A percentile compares a stretch with the other conserved stretches of the same genome.
These are phyloP conservation scores for Sporothrix brunneoviolacea DNA, from an alignment of 2,329 filamentous ascomycete species.

Conservation along the genomic window DNA sequence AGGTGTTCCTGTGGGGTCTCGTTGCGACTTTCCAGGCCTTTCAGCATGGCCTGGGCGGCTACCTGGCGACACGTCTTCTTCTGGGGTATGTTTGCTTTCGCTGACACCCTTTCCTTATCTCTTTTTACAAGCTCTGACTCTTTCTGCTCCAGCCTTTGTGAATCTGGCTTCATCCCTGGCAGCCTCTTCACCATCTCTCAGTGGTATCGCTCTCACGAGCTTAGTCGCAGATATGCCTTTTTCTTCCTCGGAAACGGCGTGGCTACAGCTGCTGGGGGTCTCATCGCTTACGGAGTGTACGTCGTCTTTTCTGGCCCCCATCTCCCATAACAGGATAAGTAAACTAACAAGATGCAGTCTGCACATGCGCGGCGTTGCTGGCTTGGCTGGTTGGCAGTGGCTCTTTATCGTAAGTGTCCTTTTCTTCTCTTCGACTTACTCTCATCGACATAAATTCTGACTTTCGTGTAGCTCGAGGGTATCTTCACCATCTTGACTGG, in stretches of 20 bases:
- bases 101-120: too few relatives aligned
- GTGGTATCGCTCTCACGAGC: constrained; percentile 49
- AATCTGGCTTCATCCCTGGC: constrained; percentile 51
- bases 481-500: constrained; percentile 42
- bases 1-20: constrained; percentile 46
- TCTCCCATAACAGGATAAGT: too few relatives aligned
- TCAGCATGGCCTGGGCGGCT: constrained; percentile 38
- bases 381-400: constrained; percentile 51
- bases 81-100: constrained; percentile 28
- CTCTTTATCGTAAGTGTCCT: constrained; percentile 32
- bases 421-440: neutral
- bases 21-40: constrained; percentile 51
- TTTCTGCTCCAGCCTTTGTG: constrained; percentile 37
- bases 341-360: constrained; percentile 24
- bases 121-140: too few relatives aligned
- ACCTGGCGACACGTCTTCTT: constrained; percentile 43
- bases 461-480: constrained; percentile 35
- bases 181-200: constrained; percentile 44
- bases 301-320: too few relatives aligned
- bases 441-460: neutral
- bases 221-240: constrained; percentile 44
- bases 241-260: constrained; percentile 52
- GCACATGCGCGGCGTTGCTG: constrained; percentile 41
- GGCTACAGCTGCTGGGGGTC: constrained; percentile 35
- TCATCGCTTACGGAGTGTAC: constrained; percentile 37